phyloP scores from a whole-genome alignment of 2,329 filamentous ascomycete species.

The Myriangium duriaei region DNA sequence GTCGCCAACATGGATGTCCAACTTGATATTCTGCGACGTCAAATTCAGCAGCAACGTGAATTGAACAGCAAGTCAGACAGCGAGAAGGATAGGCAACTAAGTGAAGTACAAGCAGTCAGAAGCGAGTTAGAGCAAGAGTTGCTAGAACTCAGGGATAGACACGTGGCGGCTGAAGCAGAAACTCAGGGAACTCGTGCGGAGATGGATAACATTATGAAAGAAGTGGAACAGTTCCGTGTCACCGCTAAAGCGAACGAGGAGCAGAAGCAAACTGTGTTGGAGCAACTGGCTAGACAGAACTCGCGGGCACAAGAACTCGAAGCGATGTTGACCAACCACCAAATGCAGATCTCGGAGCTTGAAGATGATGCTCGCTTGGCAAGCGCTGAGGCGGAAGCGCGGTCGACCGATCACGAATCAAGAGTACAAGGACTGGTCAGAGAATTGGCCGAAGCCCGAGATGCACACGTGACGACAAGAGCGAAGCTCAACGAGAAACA shows the following conservation, averaged over 20 bases:
- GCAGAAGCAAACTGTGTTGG: slow-evolving; percentile 18
- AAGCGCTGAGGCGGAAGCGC: slow-evolving; percentile 24
- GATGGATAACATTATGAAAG: slow-evolving; percentile 24
- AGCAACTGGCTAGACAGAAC: slow-evolving; percentile 19
- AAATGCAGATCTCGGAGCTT: slow-evolving; percentile 18
- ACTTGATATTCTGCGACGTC: slow-evolving; percentile 74
- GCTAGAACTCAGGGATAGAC: slow-evolving; percentile 19
- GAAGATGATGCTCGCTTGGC: slow-evolving; percentile 25
- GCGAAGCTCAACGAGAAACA: slow-evolving; percentile 14
- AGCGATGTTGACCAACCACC: slow-evolving; percentile 19
- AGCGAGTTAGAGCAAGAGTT: slow-evolving; percentile 19
- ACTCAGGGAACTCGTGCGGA: slow-evolving; percentile 21
- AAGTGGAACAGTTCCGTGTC: slow-evolving; percentile 22
- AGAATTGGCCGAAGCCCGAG: slow-evolving; percentile 15
- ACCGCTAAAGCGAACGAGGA: slow-evolving; percentile 29
- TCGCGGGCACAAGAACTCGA: slow-evolving; percentile 20
- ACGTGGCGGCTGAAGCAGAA: slow-evolving; percentile 20
- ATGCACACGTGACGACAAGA: slow-evolving; percentile 16
- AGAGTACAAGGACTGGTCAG: slow-evolving; percentile 11
- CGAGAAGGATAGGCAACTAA: slow-evolving; percentile 28
- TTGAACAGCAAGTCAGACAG: slow-evolving; percentile 77
- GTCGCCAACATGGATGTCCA: slow-evolving; percentile 73
- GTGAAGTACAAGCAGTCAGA: slow-evolving; percentile 15
- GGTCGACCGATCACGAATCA: slow-evolving; percentile 12
- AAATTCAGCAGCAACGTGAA: slow-evolving; percentile 91